Evolutionary conservation across 2,329 filamentous ascomycete genomes (phyloP).

Genomic region (Talaromyces pinophilus): DNA sequence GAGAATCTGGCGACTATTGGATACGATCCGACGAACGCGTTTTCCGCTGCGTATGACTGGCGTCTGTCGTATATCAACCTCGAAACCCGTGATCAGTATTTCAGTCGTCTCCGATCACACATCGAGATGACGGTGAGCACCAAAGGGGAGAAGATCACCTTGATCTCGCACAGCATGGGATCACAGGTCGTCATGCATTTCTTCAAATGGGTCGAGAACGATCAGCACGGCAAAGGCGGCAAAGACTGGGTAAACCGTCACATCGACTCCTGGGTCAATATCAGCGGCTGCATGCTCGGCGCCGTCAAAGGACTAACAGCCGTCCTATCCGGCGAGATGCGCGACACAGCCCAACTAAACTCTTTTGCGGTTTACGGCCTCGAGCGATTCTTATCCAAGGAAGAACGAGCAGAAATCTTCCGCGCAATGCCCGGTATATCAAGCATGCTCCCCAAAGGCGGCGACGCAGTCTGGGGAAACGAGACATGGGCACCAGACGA

Average conservation of each 20-base stretch:
- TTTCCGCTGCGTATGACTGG: constrained; percentile 82
- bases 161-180: constrained; percentile 96
- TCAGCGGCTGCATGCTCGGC: constrained; percentile 96
- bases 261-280: constrained; percentile 96
- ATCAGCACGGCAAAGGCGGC: constrained; percentile 76
- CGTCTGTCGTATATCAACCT: constrained; percentile 86
- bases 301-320: constrained; percentile 89
- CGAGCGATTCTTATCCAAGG: constrained; percentile 88
- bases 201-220: constrained; percentile 77
- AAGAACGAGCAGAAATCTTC: constrained; percentile 91
- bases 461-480: constrained; percentile 94
- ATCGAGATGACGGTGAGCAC: constrained; percentile 81
- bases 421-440: constrained; percentile 95
- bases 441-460: constrained; percentile 94
- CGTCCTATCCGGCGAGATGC: constrained; percentile 90
- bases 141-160: constrained; percentile 74
- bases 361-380: constrained; percentile 94
- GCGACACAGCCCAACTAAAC: constrained; percentile 94
- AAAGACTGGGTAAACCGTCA: constrained; percentile 85
- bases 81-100: constrained; percentile 89
- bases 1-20: constrained; percentile 95
- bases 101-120: constrained; percentile 83
- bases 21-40: constrained; percentile 80
- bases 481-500: constrained; percentile 86
- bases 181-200: constrained; percentile 87